Conservation (phyloP, 2,329 filamentous ascomycete species). For the Ramularia collo-cygni region DNA sequence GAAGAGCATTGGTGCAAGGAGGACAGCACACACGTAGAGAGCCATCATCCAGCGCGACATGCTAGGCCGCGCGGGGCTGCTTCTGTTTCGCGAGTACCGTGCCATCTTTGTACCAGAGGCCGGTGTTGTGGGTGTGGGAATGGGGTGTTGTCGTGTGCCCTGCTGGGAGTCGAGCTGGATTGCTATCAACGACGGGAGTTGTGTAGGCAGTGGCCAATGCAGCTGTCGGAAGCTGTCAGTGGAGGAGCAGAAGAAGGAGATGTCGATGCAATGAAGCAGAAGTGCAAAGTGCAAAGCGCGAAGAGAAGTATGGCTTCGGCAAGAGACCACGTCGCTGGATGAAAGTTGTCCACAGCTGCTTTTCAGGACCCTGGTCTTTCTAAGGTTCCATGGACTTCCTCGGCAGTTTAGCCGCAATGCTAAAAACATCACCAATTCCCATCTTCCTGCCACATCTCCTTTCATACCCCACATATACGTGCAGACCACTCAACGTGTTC, state of each 20-base stretch:
- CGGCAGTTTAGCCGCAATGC: too few species aligned
- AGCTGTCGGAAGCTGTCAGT: constrained; percentile 1
- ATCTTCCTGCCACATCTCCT: too few species aligned
- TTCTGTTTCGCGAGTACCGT: constrained; percentile 29
- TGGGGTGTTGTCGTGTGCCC: constrained; percentile 3
- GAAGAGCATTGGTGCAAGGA: constrained; percentile 77
- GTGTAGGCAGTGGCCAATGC: neutral
- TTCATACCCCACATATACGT: too few species aligned
- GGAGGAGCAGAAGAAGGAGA: neutral
- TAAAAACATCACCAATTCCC: too few species aligned
- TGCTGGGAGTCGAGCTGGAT: constrained; percentile 1
- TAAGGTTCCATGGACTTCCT: too few species aligned
- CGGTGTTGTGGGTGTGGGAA: constrained; percentile 14
- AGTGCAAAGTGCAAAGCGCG: neutral
- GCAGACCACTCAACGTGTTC: too few species aligned
- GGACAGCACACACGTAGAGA: constrained; percentile 85
- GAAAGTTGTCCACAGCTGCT: too few species aligned
- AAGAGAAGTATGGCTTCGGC: neutral
- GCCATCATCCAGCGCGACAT: constrained; percentile 63
- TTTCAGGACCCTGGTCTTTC: too few species aligned
- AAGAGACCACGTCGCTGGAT: too few species aligned
- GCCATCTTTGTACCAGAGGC: constrained; percentile 27
- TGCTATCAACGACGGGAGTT: neutral
- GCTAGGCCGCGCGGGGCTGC: constrained; percentile 18
- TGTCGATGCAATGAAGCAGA: neutral